Conservation (phyloP, 331 rosid species). For the Quercus lobata region DNA sequence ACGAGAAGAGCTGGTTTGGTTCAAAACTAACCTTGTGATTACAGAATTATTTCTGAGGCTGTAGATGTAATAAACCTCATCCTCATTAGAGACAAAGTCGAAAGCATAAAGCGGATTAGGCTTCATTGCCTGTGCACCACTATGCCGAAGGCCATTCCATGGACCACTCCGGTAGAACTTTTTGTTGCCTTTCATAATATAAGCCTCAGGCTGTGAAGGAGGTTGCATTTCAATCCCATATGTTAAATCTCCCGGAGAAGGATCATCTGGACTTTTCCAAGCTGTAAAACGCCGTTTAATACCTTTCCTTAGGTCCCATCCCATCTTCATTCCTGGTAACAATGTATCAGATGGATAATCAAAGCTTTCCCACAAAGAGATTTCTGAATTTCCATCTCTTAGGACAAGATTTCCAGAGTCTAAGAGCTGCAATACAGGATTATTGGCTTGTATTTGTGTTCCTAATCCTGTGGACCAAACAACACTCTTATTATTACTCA, state of each 20-base stretch:
- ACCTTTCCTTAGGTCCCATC: constrained; percentile 15
- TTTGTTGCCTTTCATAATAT: background rate
- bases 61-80: constrained; percentile 17
- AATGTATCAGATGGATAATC: constrained; percentile 3
- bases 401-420: constrained; percentile 36
- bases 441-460: background rate
- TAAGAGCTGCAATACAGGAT: constrained; percentile 32
- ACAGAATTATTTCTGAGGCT: background rate
- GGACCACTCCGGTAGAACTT: constrained; percentile 15
- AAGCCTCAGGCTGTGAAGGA: constrained; percentile 12
- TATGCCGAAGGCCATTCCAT: constrained; percentile 19
- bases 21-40: no score
- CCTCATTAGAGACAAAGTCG: constrained; percentile 11
- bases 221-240: constrained; percentile 12
- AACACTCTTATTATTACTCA: constrained; percentile 31
- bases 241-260: constrained; percentile 6
- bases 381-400: background rate
- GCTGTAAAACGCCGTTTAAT: constrained; percentile 4
- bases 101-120: background rate
- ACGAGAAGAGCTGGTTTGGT: no score
- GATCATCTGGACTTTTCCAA: constrained; percentile 16
- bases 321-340: constrained; percentile 19
- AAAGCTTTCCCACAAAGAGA: constrained; percentile 25
- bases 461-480: constrained; percentile 33
- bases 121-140: background rate